These are phyloP conservation scores for Ganoderma sp. DNA, from an alignment of 1,284 basidiomycete genomes.

Conservation along the genomic window DNA sequence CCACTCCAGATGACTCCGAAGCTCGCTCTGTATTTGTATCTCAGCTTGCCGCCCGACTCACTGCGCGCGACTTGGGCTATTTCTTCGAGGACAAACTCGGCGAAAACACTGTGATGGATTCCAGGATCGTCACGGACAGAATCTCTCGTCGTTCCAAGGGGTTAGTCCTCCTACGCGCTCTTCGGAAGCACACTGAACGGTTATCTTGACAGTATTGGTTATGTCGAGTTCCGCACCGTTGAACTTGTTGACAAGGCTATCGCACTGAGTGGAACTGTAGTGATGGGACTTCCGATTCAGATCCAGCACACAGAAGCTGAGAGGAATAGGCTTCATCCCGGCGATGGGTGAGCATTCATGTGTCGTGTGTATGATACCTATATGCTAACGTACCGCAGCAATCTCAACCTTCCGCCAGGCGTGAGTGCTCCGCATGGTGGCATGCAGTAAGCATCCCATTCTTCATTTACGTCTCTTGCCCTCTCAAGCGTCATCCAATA, in stretches of 20 bases:
- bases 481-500: conserved; percentile 39
- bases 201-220: conserved; percentile 72
- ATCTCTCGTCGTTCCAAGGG: conserved; percentile 94
- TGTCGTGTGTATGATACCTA: not conserved
- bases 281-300: conserved; percentile 97
- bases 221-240: conserved; percentile 92
- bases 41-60: conserved; percentile 94
- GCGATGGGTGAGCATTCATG: conserved; percentile 67
- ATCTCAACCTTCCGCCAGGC: conserved; percentile 78
- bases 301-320: conserved; percentile 97
- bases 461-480: not conserved
- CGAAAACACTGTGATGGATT: conserved; percentile 91
- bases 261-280: conserved; percentile 87
- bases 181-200: conserved; percentile 21
- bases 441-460: conserved; percentile 67
- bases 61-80: conserved; percentile 93
- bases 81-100: conserved; percentile 99
- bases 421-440: conserved; percentile 76
- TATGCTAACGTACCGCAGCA: conserved; percentile 49
- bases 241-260: conserved; percentile 93
- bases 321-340: conserved; percentile 86
- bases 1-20: conserved; percentile 90
- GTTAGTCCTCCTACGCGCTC: conserved; percentile 52
- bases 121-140: conserved; percentile 93
- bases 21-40: conserved; percentile 98